Evolutionary conservation across 306 rosid genomes (phyloP), one percentile per base, ranked within the genome.

Genomic region (Mimosa pudica): DNA sequence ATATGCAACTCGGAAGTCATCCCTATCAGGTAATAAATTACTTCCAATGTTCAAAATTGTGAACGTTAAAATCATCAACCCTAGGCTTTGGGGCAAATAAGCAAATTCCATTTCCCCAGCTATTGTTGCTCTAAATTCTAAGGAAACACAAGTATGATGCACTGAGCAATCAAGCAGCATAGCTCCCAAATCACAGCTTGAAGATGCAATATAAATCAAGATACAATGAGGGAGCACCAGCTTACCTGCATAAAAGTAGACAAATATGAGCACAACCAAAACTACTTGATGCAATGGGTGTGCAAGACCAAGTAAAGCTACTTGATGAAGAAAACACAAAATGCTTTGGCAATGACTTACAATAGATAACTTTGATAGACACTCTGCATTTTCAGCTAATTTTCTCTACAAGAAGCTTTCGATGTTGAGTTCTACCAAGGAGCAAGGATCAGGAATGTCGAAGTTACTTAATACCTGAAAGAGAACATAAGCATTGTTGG

Each of bases 361-460:
- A 35, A 76, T 4, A 61, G 49, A 36, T 66, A 70, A 72, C 76
- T 45, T 38, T 38, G 64, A 74, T 58, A 35, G 16, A 84, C 18
- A 66, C 95, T 88, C 79, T 24, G 82, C 95, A 77, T 85, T 77
- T 24, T 52, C 64, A 58, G 69, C 64, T 47, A 47, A 79, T 68
- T 57, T 68, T 71, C 72, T 55, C 86, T 85, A 92, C 44, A 95
- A 69, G 65, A 95, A 85, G 74, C 88, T 89, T 85, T 88, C 92
- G 9, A 95, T 77, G 83, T 83, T 78, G 51, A 95, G 85, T 82
- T 95, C 97, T 35, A 90, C 93, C 42, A 82, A 92, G 71, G 98
- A 95, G 93, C 98, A 95, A 0, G 98, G 98, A 87, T 95, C 97
- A 2, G 96, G 85, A 84, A 95, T 91, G 89, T 95, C 92, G 0